Conservation (phyloP, 176 grass and related monocot species). For the Chloris gayana region DNA sequence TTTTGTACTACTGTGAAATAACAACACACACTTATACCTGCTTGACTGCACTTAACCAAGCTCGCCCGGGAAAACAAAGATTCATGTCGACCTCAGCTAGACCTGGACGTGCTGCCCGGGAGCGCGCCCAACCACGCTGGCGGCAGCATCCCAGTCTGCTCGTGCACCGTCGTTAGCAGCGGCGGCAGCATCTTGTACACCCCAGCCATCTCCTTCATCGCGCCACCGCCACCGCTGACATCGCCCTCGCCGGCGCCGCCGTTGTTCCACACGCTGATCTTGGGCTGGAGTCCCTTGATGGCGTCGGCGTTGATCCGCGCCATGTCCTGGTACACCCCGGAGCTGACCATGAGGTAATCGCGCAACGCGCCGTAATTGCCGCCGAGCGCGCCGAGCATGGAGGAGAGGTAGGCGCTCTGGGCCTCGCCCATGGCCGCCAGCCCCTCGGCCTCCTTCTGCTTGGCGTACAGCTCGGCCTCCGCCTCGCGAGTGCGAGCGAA, state of each 20-base stretch:
- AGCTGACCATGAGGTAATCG: constrained; percentile 81
- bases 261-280: constrained; percentile 77
- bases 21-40: too few relatives aligned
- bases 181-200: constrained; percentile 80
- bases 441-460: constrained; percentile 71
- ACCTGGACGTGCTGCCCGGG: not conserved
- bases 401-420: constrained; percentile 57
- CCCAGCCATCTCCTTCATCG: constrained; percentile 76
- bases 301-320: constrained; percentile 79
- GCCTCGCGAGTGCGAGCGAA: constrained; percentile 51
- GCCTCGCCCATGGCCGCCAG: constrained; percentile 53
- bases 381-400: constrained; percentile 59
- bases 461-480: constrained; percentile 73
- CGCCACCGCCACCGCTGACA: constrained; percentile 12
- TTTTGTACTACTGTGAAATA: too few relatives aligned
- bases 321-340: constrained; percentile 75
- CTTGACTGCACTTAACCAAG: too few relatives aligned
- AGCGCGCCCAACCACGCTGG: constrained; percentile 78
- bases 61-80: not conserved
- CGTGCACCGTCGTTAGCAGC: constrained; percentile 68
- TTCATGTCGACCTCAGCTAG: too few relatives aligned
- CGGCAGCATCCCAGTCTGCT: constrained; percentile 83
- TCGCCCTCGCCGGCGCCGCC: not conserved
- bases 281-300: constrained; percentile 68
- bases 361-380: constrained; percentile 65